Conservation (phyloP, 2,329 filamentous ascomycete species). For the Aspergillus ochraceoroseus region DNA sequence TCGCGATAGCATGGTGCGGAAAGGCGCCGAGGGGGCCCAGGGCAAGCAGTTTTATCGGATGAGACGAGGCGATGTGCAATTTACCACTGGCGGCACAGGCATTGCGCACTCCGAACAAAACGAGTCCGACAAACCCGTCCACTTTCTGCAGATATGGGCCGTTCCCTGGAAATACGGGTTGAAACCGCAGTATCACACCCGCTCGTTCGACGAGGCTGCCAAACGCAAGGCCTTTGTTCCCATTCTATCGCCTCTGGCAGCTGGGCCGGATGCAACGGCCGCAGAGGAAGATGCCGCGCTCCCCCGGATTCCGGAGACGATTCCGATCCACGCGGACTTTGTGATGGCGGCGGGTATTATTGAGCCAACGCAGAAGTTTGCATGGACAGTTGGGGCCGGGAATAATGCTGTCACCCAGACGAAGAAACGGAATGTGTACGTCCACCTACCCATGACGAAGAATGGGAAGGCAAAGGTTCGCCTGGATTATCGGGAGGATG, state of each 20-base stretch:
- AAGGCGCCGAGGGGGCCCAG: constrained; percentile 57
- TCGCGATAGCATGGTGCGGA: constrained; percentile 76
- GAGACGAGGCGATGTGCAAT: constrained; percentile 77
- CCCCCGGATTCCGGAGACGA: constrained; percentile 60
- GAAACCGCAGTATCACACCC: constrained; percentile 70
- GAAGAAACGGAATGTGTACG: constrained; percentile 64
- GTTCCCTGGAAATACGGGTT: constrained; percentile 70
- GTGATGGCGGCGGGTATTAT: constrained; percentile 77
- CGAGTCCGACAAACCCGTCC: constrained; percentile 65
- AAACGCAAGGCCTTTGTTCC: constrained; percentile 67
- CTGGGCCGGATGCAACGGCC: constrained; percentile 56
- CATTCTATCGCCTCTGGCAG: constrained; percentile 71
- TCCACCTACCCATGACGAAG: constrained; percentile 77
- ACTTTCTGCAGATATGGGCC: constrained; percentile 88
- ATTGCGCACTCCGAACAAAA: constrained; percentile 81
- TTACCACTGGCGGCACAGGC: constrained; percentile 78
- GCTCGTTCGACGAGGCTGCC: constrained; percentile 64
- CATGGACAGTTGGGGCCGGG: constrained; percentile 64
- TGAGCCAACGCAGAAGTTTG: constrained; percentile 59
- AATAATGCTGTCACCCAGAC: constrained; percentile 33
- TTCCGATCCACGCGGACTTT: constrained; percentile 79
- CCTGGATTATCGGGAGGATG: constrained; percentile 61
- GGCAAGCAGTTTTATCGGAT: constrained; percentile 64
- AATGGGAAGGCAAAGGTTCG: constrained; percentile 67
- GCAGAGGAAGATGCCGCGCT: constrained; percentile 61